Base-by-base conservation (phyloP, 345 rosid species). In the Sonneratia alba region DNA sequence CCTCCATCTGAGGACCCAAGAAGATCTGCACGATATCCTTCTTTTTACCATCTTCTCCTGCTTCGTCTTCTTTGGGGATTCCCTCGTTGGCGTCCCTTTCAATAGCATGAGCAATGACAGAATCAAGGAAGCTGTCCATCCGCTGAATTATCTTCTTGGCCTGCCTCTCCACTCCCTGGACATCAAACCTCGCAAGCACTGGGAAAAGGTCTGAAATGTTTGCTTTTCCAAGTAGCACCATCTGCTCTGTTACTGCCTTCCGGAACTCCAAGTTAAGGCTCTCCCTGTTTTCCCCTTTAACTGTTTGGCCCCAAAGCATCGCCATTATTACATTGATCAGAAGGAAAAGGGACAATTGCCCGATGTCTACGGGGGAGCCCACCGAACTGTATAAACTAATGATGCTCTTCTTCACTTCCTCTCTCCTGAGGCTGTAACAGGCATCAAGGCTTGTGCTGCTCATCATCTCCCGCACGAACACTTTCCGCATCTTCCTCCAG, bases 181-280 rank as follows among this genome's bases (percentile, higher is more conserved):
- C 9, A 69, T 87, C 91, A 62, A 83, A 81, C 79, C 75, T 43
- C 0, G 84, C 79, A 15, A 85, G 74, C 42, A 69, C 56, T 0
- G 89, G 85, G 49, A 83, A 82, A 37, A 85, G 11, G 49, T 85
- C 89, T 0, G 87, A 87, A 65, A 87, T 53, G 40, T 85, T 83
- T 3, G 87, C 85, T 36, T 65, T 69, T 27, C 78, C 86, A 3
- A 75, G 21, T 0, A 78, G 3, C 13, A 67, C 74, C 81, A 81
- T 73, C 0, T 75, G 32, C 40, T 82, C 68, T 3, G 42, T 68
- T 27, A 76, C 69, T 40, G 67, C 56, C 18, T 66, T 24, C 48
- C 73, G 65, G 21, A 87, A 75, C 42, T 81, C 71, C 0, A 16
- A 9, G 3, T 47, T 73, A 55, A 67, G 36, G 37, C 16, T 9